phyloP scores from a whole-genome alignment of 768 basidiomycete genomes.

The Clitopilus passeckerianus region DNA sequence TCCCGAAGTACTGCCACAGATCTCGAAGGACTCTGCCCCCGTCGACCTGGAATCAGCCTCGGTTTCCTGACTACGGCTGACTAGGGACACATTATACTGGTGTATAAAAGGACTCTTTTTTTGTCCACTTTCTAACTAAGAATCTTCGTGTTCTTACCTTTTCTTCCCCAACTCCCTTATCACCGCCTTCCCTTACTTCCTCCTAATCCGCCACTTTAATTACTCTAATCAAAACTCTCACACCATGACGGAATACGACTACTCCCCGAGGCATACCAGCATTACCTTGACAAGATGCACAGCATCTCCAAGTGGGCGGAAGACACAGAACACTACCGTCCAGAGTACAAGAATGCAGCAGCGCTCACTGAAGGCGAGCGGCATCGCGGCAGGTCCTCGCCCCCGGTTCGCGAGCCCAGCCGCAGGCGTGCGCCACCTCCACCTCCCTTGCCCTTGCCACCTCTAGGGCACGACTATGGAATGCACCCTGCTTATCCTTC shows the following conservation, averaged over 20 bases:
- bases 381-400: neutral
- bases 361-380: conserved; percentile 9
- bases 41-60: neutral
- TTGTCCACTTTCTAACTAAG: neutral
- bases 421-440: conserved; percentile 9
- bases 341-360: conserved; percentile 13
- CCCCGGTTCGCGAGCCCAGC: neutral
- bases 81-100: neutral
- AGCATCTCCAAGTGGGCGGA: conserved; percentile 15
- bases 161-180: neutral
- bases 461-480: conserved; percentile 2
- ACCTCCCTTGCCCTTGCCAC: conserved; percentile 7
- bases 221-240: neutral
- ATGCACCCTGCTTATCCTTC: conserved; percentile 7
- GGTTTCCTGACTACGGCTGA: neutral
- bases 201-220: neutral
- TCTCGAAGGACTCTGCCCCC: neutral
- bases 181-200: neutral
- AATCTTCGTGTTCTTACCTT: neutral
- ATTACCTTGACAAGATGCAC: conserved; percentile 13
- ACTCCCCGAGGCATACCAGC: conserved; percentile 17
- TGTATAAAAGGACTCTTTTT: neutral
- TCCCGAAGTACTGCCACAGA: neutral
- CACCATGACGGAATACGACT: conserved; percentile 20
- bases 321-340: conserved; percentile 12